These are phyloP conservation scores for Hippophae gyantsensis DNA, from an alignment of 306 rosid species.

Conservation along the genomic window DNA sequence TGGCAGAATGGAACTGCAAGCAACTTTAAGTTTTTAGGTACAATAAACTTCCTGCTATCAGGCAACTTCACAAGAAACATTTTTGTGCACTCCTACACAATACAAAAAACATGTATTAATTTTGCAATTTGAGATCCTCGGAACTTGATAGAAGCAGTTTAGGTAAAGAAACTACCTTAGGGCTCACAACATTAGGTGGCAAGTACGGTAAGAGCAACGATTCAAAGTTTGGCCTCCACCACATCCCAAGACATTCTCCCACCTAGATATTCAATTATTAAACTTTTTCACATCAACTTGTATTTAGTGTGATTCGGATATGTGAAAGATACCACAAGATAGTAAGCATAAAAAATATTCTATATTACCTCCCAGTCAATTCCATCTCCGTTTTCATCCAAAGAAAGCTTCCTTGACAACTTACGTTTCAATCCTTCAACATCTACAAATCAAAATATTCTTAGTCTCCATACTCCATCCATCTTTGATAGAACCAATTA, in stretches of 20 bases:
- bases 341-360: not conserved
- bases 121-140: conserved; percentile 1
- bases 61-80: conserved; percentile 77
- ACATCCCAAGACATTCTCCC: conserved; percentile 75
- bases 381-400: conserved; percentile 37
- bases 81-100: conserved; percentile 70
- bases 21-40: conserved; percentile 65
- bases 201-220: conserved; percentile 50
- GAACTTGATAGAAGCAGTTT: conserved; percentile 3
- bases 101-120: conserved; percentile 10
- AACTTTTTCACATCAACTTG: not conserved
- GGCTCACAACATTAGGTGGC: conserved; percentile 41
- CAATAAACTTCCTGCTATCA: conserved; percentile 48
- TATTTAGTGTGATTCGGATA: too few species aligned
- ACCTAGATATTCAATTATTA: conserved; percentile 32
- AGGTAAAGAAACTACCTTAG: conserved; percentile 46
- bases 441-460: conserved; percentile 36
- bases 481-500: not conserved
- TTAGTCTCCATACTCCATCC: not conserved
- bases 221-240: conserved; percentile 82
- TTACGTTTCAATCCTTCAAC: conserved; percentile 71
- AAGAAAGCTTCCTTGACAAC: conserved; percentile 58
- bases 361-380: conserved; percentile 78
- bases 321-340: not conserved
- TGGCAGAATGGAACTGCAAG: conserved; percentile 84